Evolutionary conservation across 2,329 filamentous ascomycete species (phyloP).

Genomic region (Colletotrichum lupini): DNA sequence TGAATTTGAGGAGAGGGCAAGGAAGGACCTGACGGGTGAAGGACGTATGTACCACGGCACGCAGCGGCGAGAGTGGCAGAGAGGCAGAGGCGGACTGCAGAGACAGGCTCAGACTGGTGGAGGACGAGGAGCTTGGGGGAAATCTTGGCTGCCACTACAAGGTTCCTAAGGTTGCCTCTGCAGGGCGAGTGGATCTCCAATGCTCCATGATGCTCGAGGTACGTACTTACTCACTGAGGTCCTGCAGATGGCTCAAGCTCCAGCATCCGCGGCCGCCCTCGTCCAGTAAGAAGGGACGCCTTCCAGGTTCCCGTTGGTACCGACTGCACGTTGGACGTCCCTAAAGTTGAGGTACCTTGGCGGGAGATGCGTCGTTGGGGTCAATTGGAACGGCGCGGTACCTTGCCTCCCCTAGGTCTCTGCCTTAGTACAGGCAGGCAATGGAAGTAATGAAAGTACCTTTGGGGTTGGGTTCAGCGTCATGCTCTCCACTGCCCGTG

Average conservation of each 20-base stretch:
- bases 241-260: conserved; percentile 19
- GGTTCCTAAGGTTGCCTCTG: conserved; percentile 1
- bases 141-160: conserved; percentile 16
- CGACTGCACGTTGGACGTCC: background rate
- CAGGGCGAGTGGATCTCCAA: conserved; percentile 20
- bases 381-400: background rate
- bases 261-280: conserved; percentile 11
- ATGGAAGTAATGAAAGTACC: background rate
- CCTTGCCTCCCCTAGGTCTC: background rate
- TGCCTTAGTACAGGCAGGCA: too few relatives aligned
- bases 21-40: background rate
- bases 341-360: background rate
- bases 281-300: background rate
- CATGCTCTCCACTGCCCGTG: background rate
- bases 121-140: conserved; percentile 18
- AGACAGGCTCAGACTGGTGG: conserved; percentile 4
- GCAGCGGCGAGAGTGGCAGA: conserved; percentile 9
- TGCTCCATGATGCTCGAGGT: conserved; percentile 6
- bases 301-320: background rate
- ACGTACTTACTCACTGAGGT: background rate
- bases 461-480: background rate
- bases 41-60: background rate
- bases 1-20: conserved; percentile 12
- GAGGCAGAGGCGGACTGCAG: background rate
- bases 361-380: background rate